A percentile compares a stretch with the other conserved stretches of the same genome.
These are phyloP conservation scores for Scedosporium dehoogii DNA, from an alignment of 2,329 filamentous ascomycete species.

Conservation along the genomic window DNA sequence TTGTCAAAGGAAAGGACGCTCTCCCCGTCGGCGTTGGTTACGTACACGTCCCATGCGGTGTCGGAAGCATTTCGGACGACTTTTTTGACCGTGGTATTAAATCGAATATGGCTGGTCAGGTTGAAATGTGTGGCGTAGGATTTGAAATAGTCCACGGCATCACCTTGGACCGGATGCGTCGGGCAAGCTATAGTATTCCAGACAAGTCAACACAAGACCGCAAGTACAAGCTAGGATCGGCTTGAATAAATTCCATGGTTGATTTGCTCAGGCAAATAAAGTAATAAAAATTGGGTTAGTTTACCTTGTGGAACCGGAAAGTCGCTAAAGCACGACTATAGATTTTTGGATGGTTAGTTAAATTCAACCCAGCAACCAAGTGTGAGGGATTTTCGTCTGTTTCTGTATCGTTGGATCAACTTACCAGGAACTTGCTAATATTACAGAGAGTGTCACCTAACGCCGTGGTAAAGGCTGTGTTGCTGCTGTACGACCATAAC, in stretches of 20 bases:
- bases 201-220: background rate
- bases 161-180: constrained; percentile 13
- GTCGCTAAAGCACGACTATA: constrained; percentile 28
- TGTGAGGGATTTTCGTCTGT: too few relatives aligned
- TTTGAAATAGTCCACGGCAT: constrained; percentile 28
- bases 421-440: constrained; percentile 13
- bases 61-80: constrained; percentile 18
- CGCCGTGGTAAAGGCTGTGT: constrained; percentile 23
- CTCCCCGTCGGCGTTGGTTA: constrained; percentile 15
- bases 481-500: constrained; percentile 30
- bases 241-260: too few relatives aligned
- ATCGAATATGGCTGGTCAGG: constrained; percentile 21
- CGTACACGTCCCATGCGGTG: constrained; percentile 22
- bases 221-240: too few relatives aligned
- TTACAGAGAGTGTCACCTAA: constrained; percentile 10
- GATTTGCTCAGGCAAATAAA: background rate
- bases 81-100: constrained; percentile 20
- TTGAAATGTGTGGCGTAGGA: constrained; percentile 28
- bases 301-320: constrained; percentile 30
- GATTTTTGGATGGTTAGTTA: constrained; percentile 20
- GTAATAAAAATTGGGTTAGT: constrained; percentile 8
- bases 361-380: constrained; percentile 2
- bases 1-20: constrained; percentile 21
- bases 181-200: constrained; percentile 15
- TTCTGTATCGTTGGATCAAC: constrained; percentile 2